phyloP scores from a whole-genome alignment of 192 early-diverging fungal species.

The Coemansia sp. region DNA sequence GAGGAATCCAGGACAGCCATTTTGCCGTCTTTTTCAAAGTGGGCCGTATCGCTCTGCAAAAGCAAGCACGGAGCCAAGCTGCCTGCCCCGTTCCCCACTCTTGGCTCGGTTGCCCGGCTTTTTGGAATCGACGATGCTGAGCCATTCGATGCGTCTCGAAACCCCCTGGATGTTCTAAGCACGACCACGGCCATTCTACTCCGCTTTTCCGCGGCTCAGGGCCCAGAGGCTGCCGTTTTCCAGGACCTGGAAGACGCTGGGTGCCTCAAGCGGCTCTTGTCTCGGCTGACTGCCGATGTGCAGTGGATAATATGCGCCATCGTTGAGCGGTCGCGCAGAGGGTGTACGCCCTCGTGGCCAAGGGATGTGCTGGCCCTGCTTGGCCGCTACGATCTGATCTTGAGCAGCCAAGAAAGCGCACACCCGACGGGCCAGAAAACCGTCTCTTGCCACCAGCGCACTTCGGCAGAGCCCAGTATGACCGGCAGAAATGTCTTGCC shows the following conservation, averaged over 20 bases:
- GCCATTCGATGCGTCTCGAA: constrained; percentile 16
- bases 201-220: constrained; percentile 12
- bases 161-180: constrained; percentile 16
- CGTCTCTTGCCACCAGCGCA: background rate
- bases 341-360: constrained; percentile 25
- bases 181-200: constrained; percentile 12
- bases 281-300: constrained; percentile 23
- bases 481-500: too few species aligned
- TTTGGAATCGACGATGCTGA: constrained; percentile 37
- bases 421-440: background rate
- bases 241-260: constrained; percentile 13
- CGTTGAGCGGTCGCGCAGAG: constrained; percentile 11
- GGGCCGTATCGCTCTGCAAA: constrained; percentile 15
- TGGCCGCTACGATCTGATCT: constrained; percentile 36
- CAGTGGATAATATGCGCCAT: constrained; percentile 31
- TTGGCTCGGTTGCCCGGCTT: constrained; percentile 17
- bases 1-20: background rate
- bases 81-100: constrained; percentile 21
- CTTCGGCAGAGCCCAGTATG: background rate
- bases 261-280: constrained; percentile 8
- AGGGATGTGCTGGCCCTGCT: constrained; percentile 24
- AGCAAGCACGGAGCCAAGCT: background rate
- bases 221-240: constrained; percentile 14
- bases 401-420: background rate
- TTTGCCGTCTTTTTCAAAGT: constrained; percentile 26